phyloP scores from a whole-genome alignment of 441 rosid genomes.

The Theobroma grandiflorum region DNA sequence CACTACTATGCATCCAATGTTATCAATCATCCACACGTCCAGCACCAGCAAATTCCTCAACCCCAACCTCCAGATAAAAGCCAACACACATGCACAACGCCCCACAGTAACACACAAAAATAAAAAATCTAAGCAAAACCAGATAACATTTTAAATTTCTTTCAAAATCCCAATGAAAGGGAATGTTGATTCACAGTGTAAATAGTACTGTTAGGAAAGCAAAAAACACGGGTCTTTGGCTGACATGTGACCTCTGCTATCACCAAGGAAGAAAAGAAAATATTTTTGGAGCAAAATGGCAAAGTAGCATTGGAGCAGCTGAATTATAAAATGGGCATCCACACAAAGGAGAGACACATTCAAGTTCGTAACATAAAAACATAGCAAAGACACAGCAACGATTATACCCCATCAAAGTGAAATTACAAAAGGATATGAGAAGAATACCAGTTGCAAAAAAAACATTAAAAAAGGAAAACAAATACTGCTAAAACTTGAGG shows the following conservation, averaged over 20 bases:
- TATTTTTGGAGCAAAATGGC: background rate
- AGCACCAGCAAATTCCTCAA: background rate
- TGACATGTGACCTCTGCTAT: background rate
- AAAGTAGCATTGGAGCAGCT: background rate
- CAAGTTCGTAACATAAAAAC: background rate
- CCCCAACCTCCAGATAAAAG: background rate
- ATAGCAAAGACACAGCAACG: background rate
- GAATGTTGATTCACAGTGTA: background rate
- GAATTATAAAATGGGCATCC: background rate
- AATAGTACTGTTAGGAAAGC: background rate
- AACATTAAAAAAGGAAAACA: constrained; percentile 3
- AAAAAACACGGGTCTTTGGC: background rate
- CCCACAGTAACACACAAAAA: background rate
- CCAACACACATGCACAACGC: background rate
- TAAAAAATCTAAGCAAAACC: background rate
- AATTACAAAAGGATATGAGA: background rate
- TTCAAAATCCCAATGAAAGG: background rate
- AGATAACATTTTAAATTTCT: constrained; percentile 8
- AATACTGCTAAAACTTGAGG: background rate
- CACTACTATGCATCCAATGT: background rate
- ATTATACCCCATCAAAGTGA: background rate
- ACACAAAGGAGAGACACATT: background rate
- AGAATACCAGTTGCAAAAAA: background rate
- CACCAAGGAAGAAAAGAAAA: constrained; percentile 12
- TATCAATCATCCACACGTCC: background rate